A percentile compares a stretch with the other conserved stretches of the same genome.
Evolutionary conservation across 2,329 filamentous ascomycete genomes (phyloP).

Genomic region (Colletotrichum viniferum): DNA sequence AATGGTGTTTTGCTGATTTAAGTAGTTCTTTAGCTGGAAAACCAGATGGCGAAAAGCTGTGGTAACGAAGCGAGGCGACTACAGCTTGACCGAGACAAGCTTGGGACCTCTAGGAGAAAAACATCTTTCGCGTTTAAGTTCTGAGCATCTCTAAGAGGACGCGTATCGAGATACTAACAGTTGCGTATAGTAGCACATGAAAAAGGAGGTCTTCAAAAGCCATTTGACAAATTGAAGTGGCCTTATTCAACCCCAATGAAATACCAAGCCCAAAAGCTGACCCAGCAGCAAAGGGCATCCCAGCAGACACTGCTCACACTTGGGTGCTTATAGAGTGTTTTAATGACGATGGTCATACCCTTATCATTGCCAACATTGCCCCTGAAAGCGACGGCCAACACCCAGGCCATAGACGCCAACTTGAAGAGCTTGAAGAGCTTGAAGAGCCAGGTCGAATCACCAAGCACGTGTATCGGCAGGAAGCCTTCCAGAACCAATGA

Average conservation of each 20-base stretch:
- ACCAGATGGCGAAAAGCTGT: no score
- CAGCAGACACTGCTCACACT: slow-evolving; percentile 30
- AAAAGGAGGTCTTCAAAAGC: no score
- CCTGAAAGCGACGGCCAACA: background rate
- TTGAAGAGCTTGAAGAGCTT: slow-evolving; percentile 9
- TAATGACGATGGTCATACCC: background rate
- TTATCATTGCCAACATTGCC: background rate
- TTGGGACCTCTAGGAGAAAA: no score
- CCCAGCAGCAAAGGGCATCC: slow-evolving; percentile 31
- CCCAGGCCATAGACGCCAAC: slow-evolving; percentile 6
- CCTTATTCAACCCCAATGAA: background rate
- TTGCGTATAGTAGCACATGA: no score
- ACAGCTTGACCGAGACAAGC: no score
- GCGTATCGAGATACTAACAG: no score
- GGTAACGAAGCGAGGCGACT: no score
- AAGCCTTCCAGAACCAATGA: slow-evolving; percentile 24
- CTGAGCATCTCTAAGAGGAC: no score
- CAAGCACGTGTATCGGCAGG: background rate
- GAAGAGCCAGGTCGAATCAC: slow-evolving; percentile 8
- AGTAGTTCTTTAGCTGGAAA: no score
- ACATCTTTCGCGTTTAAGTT: no score
- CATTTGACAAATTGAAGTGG: no score
- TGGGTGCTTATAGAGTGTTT: slow-evolving; percentile 27
- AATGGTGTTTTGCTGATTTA: no score
- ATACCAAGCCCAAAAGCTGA: slow-evolving; percentile 24